phyloP scores from a whole-genome alignment of 2,329 filamentous ascomycete genomes.

The Chalaropsis thielavioides region DNA sequence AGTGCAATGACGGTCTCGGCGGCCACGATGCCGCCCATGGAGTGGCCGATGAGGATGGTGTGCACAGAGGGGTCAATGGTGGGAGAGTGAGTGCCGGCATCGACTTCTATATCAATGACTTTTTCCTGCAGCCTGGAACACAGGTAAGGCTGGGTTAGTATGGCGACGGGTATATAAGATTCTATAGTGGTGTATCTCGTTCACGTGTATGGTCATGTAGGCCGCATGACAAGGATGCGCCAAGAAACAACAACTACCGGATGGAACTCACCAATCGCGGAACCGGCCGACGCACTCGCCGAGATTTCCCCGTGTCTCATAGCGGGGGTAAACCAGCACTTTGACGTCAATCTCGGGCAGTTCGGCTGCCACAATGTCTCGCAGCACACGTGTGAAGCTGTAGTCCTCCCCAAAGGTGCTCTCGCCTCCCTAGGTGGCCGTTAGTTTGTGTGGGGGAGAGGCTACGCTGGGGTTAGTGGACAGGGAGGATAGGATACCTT shows the following conservation, averaged over 20 bases:
- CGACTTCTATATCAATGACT: conserved; percentile 88
- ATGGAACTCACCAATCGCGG: conserved; percentile 50
- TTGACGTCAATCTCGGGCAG: conserved; percentile 56
- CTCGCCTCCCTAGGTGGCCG: conserved; percentile 47
- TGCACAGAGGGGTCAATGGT: conserved; percentile 76
- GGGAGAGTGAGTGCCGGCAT: conserved; percentile 61
- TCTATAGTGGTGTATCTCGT: too few relatives aligned
- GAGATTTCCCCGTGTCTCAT: conserved; percentile 68
- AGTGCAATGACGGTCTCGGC: conserved; percentile 74
- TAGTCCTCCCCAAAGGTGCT: conserved; percentile 55
- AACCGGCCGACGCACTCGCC: conserved; percentile 56
- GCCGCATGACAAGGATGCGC: background rate
- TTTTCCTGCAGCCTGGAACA: conserved; percentile 64
- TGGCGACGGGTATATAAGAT: background rate
- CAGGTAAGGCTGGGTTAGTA: background rate
- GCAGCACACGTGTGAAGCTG: conserved; percentile 58
- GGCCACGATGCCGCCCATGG: conserved; percentile 87
- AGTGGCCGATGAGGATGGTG: conserved; percentile 71
- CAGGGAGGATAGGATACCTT: conserved; percentile 37
- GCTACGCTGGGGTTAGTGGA: background rate
- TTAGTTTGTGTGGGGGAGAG: background rate
- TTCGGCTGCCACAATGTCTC: conserved; percentile 45
- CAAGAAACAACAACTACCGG: background rate
- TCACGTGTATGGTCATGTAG: too few relatives aligned
- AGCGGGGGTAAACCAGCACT: conserved; percentile 61